phyloP scores from a whole-genome alignment of 163 green algal genomes.

The Dunaliella salina region DNA sequence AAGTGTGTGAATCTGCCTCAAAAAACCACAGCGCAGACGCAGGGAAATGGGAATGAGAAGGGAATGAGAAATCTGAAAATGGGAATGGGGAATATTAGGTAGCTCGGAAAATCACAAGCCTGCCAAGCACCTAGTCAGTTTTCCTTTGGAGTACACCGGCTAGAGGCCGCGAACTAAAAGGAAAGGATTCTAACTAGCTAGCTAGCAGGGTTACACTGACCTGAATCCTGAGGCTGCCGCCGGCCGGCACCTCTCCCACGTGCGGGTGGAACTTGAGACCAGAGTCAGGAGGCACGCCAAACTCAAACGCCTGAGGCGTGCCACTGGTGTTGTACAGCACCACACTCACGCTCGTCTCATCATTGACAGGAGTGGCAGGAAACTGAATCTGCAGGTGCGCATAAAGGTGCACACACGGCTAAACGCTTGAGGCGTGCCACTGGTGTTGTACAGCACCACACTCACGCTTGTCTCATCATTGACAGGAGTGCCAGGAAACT shows the following conservation, averaged over 20 bases:
- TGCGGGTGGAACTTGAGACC: slow-evolving; percentile 50
- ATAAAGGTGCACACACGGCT: no score
- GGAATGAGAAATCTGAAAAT: no score
- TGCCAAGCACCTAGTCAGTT: no score
- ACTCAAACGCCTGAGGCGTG: slow-evolving; percentile 48
- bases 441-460: slow-evolving; percentile 51
- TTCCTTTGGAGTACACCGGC: no score
- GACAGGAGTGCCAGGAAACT: slow-evolving; percentile 52
- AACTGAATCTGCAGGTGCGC: slow-evolving; percentile 33
- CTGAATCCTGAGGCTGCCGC: slow-evolving; percentile 10
- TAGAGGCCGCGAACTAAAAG: slow-evolving; percentile 2
- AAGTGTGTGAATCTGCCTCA: no score
- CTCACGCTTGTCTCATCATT: slow-evolving; percentile 35
- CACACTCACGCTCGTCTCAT: slow-evolving; percentile 37
- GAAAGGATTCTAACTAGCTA: not conserved
- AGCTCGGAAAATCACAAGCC: no score
- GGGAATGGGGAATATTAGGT: no score
- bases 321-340: slow-evolving; percentile 48
- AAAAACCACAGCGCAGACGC: no score
- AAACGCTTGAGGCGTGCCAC: not conserved
- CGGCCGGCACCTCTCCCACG: slow-evolving; percentile 38
- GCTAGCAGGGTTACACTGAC: slow-evolving; percentile 2
- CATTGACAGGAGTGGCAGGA: slow-evolving; percentile 47
- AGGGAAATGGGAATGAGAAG: no score
- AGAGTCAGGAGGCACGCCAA: slow-evolving; percentile 37